A percentile compares a stretch with the other conserved stretches of the same genome.
Conservation (phyloP, 441 rosid genomes). For the Syzygium malaccense region DNA sequence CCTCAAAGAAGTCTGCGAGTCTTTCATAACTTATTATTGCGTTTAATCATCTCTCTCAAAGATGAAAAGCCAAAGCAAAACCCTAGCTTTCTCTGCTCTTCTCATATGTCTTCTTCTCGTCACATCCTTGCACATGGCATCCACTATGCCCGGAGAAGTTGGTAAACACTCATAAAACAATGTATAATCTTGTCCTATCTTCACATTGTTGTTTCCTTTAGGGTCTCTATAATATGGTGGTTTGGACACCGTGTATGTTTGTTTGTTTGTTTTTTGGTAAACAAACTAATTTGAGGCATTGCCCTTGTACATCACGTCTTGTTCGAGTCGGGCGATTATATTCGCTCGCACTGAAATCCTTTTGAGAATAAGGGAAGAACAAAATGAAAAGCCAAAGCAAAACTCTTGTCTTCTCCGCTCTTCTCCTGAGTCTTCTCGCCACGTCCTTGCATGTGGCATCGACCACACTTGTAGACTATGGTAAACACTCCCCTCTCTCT, state of each 20-base stretch:
- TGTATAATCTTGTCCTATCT: not conserved
- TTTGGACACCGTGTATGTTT: no score
- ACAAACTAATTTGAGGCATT: no score
- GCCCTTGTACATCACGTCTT: no score
- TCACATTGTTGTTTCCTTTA: not conserved
- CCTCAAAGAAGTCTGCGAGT: no score
- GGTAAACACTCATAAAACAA: no score
- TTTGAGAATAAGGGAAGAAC: not conserved
- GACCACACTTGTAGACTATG: slow-evolving; percentile 20
- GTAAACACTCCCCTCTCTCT: slow-evolving; percentile 8
- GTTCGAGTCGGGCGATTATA: no score
- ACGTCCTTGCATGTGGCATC: slow-evolving; percentile 1
- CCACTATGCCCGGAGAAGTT: no score
- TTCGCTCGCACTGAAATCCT: no score
- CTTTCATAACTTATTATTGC: no score
- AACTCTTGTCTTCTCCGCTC: not conserved
- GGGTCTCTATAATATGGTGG: no score
- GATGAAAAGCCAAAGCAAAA: slow-evolving; percentile 12
- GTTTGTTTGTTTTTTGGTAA: no score
- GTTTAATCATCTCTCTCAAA: no score
- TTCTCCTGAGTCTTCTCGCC: not conserved
- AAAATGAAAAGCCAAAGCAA: slow-evolving; percentile 12
- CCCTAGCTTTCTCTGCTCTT: not conserved
- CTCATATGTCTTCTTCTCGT: not conserved
- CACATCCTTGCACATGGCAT: not conserved